Percentiles rank a stretch among this genome's conserved stretches.
phyloP scores from a whole-genome alignment of 345 rosid genomes.

The Geranium brycei region DNA sequence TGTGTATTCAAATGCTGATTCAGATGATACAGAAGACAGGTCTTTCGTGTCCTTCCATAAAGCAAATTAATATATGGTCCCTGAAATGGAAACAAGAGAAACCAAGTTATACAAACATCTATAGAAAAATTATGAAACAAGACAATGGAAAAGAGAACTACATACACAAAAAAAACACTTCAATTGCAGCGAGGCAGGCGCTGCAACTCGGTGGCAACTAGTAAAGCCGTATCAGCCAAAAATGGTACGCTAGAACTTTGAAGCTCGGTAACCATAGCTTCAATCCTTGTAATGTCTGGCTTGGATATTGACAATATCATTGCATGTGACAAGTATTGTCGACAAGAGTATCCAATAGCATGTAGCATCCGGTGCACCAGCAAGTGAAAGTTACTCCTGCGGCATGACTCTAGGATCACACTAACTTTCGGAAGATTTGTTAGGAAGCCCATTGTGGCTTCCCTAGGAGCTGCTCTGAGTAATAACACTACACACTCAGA shows the following conservation, averaged over 20 bases:
- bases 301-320: conserved; percentile 71
- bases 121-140: neutral
- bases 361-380: conserved; percentile 64
- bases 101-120: neutral
- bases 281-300: conserved; percentile 49
- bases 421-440: conserved; percentile 69
- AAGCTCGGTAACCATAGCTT: conserved; percentile 44
- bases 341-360: conserved; percentile 63
- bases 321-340: conserved; percentile 69
- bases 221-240: conserved; percentile 45
- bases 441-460: conserved; percentile 72
- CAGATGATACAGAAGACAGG: neutral
- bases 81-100: conserved; percentile 7
- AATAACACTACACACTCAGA: conserved; percentile 72
- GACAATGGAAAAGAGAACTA: neutral
- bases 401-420: conserved; percentile 50
- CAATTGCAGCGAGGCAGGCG: conserved; percentile 56
- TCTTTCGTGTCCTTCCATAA: neutral
- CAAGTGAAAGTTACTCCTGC: conserved; percentile 27
- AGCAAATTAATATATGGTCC: neutral
- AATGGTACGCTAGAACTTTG: conserved; percentile 38
- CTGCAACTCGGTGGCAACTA: conserved; percentile 53
- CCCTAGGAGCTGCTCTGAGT: conserved; percentile 81
- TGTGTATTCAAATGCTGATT: neutral
- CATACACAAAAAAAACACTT: conserved; percentile 8